Evolutionary conservation across 2,329 filamentous ascomycete genomes (phyloP).

Genomic region (Colletotrichum camelliae): DNA sequence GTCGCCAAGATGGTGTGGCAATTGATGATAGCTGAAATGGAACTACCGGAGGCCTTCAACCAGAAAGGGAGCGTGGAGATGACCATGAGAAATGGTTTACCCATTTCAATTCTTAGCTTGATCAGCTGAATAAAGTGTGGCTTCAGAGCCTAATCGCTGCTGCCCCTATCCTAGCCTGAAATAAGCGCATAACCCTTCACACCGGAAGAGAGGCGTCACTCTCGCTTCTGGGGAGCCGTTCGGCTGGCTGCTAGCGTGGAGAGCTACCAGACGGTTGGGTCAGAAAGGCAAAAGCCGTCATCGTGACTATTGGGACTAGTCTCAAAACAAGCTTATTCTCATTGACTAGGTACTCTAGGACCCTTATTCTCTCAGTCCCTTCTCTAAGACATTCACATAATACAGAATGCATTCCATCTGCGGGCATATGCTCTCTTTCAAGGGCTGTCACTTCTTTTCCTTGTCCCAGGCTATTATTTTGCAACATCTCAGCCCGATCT

Average conservation of each 20-base stretch:
- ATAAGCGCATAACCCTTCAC: background rate
- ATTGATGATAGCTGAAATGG: background rate
- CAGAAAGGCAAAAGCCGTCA: background rate
- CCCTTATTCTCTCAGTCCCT: background rate
- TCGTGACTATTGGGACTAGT: background rate
- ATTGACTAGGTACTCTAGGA: background rate
- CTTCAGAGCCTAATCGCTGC: background rate
- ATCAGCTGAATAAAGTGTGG: background rate
- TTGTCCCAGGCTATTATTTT: background rate
- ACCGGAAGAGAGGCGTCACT: background rate
- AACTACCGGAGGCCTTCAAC: background rate
- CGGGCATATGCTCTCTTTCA: background rate
- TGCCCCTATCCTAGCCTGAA: background rate
- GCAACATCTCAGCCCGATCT: accelerated
- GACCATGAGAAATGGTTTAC: background rate
- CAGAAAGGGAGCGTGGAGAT: background rate
- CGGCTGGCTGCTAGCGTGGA: background rate
- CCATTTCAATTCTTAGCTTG: background rate
- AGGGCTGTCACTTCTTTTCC: background rate
- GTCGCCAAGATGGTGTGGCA: background rate
- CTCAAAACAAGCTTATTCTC: background rate
- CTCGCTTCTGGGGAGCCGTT: background rate
- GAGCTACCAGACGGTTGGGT: background rate
- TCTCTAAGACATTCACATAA: background rate
- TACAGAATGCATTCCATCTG: background rate